A percentile compares a stretch with the other conserved stretches of the same genome.
Evolutionary conservation across 2,329 filamentous ascomycete species (phyloP).

Genomic region (Apiospora sp.): DNA sequence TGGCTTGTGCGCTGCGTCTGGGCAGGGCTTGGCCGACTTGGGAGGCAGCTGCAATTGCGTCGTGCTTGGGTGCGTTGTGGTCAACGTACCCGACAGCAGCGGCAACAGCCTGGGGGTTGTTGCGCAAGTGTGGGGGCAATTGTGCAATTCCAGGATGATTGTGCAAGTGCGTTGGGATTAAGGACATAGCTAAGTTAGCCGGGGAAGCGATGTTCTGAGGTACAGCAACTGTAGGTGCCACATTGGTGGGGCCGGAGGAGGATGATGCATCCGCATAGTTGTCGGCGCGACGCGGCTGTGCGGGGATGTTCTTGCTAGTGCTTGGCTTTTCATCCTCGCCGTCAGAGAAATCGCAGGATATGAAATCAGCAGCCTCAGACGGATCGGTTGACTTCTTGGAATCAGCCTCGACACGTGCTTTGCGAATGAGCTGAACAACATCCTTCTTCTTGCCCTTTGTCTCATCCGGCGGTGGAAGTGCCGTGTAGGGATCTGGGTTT

Average conservation of each 20-base stretch:
- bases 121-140: background rate
- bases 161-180: background rate
- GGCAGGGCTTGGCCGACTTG: constrained; percentile 28
- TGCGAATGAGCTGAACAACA: constrained; percentile 89
- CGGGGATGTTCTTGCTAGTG: constrained; percentile 43
- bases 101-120: constrained; percentile 18
- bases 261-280: background rate
- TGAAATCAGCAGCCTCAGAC: constrained; percentile 80
- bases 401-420: constrained; percentile 74
- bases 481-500: constrained; percentile 94
- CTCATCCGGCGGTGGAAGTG: constrained; percentile 81
- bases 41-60: constrained; percentile 20
- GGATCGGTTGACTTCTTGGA: constrained; percentile 58
- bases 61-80: background rate
- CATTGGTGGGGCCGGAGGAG: background rate
- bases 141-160: background rate
- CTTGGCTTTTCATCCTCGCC: constrained; percentile 51
- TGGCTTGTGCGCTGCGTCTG: constrained; percentile 32
- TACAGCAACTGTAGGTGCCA: background rate
- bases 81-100: background rate
- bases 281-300: constrained; percentile 32
- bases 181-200: background rate
- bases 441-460: constrained; percentile 79
- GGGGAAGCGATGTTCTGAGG: no score
- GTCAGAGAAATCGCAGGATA: constrained; percentile 79